Evolutionary conservation across 495 filamentous ascomycete genomes (phyloP).

Genomic region (Penicillium roqueforti): DNA sequence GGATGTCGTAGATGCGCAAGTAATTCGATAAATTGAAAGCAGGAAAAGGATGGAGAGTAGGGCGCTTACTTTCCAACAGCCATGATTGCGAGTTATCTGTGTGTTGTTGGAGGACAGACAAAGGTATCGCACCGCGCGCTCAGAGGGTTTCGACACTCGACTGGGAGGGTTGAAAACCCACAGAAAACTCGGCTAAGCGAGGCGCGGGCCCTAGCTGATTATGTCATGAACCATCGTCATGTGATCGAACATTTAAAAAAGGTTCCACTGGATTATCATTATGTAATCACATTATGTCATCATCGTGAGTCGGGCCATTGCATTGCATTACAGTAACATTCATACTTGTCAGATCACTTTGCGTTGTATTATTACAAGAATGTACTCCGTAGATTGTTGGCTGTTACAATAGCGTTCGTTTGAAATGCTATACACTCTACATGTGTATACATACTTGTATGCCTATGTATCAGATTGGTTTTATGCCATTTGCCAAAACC

Average conservation of each 20-base stretch:
- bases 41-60: conserved; percentile 14
- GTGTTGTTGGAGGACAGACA: conserved; percentile 43
- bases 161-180: conserved; percentile 42
- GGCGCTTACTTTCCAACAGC: conserved; percentile 79
- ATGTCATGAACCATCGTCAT: conserved; percentile 27
- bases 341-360: neutral
- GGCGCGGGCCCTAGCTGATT: conserved; percentile 35
- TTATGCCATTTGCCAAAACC: neutral
- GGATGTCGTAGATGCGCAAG: neutral
- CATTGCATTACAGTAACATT: too few species aligned
- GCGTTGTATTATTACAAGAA: neutral
- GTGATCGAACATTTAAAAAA: conserved; percentile 10
- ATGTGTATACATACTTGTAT: neutral
- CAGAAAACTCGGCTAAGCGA: conserved; percentile 52
- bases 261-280: neutral
- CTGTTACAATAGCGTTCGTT: neutral
- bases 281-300: neutral
- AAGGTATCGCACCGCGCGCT: conserved; percentile 41
- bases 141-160: conserved; percentile 39
- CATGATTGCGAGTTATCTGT: conserved; percentile 66
- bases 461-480: neutral
- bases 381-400: neutral
- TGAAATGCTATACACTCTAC: neutral
- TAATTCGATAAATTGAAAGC: conserved; percentile 15
- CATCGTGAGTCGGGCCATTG: too few species aligned